Percentiles rank a stretch among this genome's conserved stretches.
These are phyloP conservation scores for Bathelium albidoporum DNA, from an alignment of 495 filamentous ascomycete species.

Conservation along the genomic window DNA sequence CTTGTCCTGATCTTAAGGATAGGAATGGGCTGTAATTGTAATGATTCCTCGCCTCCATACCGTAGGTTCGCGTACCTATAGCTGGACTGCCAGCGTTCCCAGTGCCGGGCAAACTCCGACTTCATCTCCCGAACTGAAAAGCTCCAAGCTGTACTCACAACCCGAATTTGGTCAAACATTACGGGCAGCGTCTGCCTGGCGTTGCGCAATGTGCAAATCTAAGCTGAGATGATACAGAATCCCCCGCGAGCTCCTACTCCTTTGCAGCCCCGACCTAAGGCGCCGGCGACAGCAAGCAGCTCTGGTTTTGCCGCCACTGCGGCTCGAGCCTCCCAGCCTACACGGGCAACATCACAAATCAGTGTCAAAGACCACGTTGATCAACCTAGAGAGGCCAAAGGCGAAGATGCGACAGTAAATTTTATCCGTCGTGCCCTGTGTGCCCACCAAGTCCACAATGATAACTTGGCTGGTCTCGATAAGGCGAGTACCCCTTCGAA, in stretches of 20 bases:
- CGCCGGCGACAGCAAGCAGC: not conserved
- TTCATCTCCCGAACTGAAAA: too few species aligned
- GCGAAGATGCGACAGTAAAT: conserved; percentile 46
- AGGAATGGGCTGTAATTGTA: too few species aligned
- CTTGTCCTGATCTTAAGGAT: too few species aligned
- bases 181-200: not conserved
- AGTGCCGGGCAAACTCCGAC: too few species aligned
- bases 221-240: conserved; percentile 5
- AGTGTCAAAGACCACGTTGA: conserved; percentile 1
- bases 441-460: conserved; percentile 36
- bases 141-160: not conserved
- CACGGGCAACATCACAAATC: not conserved
- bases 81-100: too few species aligned
- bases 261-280: not conserved
- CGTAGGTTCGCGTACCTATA: too few species aligned
- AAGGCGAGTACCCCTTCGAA: conserved; percentile 34
- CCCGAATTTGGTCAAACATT: not conserved
- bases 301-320: conserved; percentile 1
- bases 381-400: conserved; percentile 31
- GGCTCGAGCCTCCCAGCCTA: not conserved
- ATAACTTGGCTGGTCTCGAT: conserved; percentile 22
- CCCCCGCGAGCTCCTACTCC: not conserved
- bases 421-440: conserved; percentile 61
- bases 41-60: too few species aligned
- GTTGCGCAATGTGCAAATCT: not conserved